These are phyloP conservation scores for Lentinula novae-zelandiae DNA, from an alignment of 1,284 basidiomycete species.

Conservation along the genomic window DNA sequence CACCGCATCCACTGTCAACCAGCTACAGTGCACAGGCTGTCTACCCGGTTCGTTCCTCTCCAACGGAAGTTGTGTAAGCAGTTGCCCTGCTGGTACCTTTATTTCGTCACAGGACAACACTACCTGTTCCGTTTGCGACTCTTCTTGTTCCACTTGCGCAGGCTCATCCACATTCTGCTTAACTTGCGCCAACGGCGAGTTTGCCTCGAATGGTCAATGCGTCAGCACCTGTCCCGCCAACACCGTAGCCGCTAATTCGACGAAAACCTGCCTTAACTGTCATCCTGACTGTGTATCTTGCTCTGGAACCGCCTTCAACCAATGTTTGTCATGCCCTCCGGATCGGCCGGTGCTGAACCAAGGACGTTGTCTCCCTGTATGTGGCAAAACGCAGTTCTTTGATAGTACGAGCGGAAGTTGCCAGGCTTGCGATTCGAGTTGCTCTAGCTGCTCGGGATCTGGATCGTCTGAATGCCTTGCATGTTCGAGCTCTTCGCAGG, in stretches of 20 bases:
- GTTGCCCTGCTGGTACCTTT: slow-evolving; percentile 71
- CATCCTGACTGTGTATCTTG: slow-evolving; percentile 82
- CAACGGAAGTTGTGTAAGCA: slow-evolving; percentile 60
- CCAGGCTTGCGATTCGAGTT: slow-evolving; percentile 66
- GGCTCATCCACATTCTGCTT: slow-evolving; percentile 68
- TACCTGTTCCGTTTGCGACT: slow-evolving; percentile 72
- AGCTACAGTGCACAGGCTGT: slow-evolving; percentile 72
- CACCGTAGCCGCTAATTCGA: slow-evolving; percentile 53
- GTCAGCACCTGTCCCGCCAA: slow-evolving; percentile 68
- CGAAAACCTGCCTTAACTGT: slow-evolving; percentile 61
- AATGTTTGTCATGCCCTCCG: slow-evolving; percentile 69
- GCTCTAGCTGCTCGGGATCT: slow-evolving; percentile 67
- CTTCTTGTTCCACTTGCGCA: slow-evolving; percentile 67
- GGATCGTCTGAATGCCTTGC: slow-evolving; percentile 68
- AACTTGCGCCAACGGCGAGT: slow-evolving; percentile 58
- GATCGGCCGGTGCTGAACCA: slow-evolving; percentile 66
- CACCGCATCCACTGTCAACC: slow-evolving; percentile 57
- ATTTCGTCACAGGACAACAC: slow-evolving; percentile 65
- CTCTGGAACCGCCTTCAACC: slow-evolving; percentile 65
- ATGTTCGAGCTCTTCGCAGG: slow-evolving; percentile 58
- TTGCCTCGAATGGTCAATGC: slow-evolving; percentile 70
- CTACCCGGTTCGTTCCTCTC: slow-evolving; percentile 71
- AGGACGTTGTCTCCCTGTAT: slow-evolving; percentile 73
- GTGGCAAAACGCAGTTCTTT: slow-evolving; percentile 67
- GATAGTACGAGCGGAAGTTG: slow-evolving; percentile 63